A percentile compares a stretch with the other conserved stretches of the same genome.
phyloP scores from a whole-genome alignment of 2,329 filamentous ascomycete genomes.

The Exophiala alcalophila region DNA sequence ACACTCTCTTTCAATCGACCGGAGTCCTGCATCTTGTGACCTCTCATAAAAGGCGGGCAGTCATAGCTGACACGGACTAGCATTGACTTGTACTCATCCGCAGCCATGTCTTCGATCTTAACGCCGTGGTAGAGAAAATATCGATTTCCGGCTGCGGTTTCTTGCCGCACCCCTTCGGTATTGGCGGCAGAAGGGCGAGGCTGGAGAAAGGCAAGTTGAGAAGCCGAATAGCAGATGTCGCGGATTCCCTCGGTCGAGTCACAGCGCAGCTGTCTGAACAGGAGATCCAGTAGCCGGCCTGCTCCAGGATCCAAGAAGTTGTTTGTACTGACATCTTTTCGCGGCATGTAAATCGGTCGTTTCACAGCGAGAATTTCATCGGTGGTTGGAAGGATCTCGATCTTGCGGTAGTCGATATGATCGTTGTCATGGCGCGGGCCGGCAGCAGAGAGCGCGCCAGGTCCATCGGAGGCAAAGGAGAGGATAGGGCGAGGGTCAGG shows the following conservation, averaged over 20 bases:
- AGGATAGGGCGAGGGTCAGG: constrained; percentile 16
- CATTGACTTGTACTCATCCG: constrained; percentile 28
- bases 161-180: constrained; percentile 7
- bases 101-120: constrained; percentile 21
- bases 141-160: constrained; percentile 19
- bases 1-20: constrained; percentile 33
- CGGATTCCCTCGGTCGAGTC: constrained; percentile 35
- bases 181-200: neutral
- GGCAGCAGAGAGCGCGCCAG: constrained; percentile 27
- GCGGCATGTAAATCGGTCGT: constrained; percentile 36
- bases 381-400: constrained; percentile 38
- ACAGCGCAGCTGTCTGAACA: constrained; percentile 40
- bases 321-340: constrained; percentile 29
- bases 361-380: constrained; percentile 35
- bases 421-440: constrained; percentile 40
- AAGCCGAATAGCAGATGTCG: constrained; percentile 34
- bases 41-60: constrained; percentile 33
- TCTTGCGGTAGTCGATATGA: constrained; percentile 34
- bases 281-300: constrained; percentile 35
- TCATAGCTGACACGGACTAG: constrained; percentile 32
- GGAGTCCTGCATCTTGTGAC: constrained; percentile 27
- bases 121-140: constrained; percentile 23
- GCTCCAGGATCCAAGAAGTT: constrained; percentile 34
- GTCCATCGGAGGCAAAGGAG: constrained; percentile 30
- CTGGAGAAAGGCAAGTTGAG: constrained; percentile 21